A percentile compares a stretch with the other conserved stretches of the same genome.
Conservation (phyloP, 192 early-diverging fungal species). For the Backusella australiensis region DNA sequence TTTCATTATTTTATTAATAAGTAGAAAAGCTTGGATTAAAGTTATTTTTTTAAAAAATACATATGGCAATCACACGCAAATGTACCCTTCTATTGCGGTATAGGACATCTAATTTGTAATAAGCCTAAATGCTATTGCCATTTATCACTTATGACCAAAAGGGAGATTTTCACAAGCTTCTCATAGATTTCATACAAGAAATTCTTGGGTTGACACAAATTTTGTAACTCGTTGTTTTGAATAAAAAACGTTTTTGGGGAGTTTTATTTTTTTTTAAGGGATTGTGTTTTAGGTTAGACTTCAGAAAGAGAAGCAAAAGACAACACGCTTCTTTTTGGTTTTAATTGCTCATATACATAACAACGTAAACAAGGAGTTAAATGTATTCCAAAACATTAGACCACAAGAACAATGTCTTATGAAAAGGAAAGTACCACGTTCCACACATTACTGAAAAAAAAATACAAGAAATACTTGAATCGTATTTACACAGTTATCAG, state of each 20-base stretch:
- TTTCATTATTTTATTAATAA: no score
- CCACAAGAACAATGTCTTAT: conserved; percentile 8
- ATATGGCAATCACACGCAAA: no score
- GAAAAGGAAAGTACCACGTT: background rate
- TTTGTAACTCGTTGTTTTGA: background rate
- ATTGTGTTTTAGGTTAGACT: background rate
- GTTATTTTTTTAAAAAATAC: no score
- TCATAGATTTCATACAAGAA: background rate
- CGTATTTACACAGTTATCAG: background rate
- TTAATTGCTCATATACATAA: background rate
- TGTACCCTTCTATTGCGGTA: background rate
- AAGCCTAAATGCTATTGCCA: background rate
- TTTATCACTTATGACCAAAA: background rate
- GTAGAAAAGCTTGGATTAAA: no score
- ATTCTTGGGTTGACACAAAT: background rate
- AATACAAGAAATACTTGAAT: background rate
- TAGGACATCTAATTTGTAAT: background rate
- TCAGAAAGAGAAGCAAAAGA: background rate
- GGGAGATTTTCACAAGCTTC: background rate
- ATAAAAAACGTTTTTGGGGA: background rate
- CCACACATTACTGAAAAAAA: background rate
- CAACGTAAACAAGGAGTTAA: background rate
- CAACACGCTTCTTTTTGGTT: background rate
- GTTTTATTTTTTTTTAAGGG: background rate
- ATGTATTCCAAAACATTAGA: background rate